Conservation (phyloP, 495 filamentous ascomycete genomes). For the Extremus antarcticus region DNA sequence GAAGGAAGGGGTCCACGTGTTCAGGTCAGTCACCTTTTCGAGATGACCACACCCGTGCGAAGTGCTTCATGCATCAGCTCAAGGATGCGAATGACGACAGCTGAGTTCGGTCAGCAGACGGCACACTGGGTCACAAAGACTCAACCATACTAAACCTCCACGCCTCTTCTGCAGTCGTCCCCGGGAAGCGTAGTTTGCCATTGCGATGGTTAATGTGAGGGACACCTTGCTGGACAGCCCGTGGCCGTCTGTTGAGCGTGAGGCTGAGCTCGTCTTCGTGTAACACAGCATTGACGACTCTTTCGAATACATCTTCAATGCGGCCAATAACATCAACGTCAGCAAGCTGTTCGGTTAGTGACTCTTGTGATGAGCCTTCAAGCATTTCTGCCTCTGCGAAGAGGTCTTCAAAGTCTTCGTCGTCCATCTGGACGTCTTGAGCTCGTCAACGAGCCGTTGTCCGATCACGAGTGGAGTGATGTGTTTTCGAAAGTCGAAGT, state of each 20-base stretch:
- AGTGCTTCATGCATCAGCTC: constrained; percentile 61
- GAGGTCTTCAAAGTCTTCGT: constrained; percentile 22
- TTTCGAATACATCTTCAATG: constrained; percentile 39
- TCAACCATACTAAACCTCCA: constrained; percentile 51
- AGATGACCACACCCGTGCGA: constrained; percentile 48
- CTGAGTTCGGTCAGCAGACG: constrained; percentile 25
- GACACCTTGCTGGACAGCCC: background rate
- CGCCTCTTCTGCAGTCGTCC: constrained; percentile 46
- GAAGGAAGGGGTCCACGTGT: background rate
- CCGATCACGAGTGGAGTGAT: too few species aligned
- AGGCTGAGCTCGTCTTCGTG: constrained; percentile 38
- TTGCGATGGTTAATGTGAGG: background rate
- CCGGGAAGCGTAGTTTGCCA: constrained; percentile 43
- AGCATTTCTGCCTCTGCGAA: constrained; percentile 14
- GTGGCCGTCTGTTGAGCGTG: constrained; percentile 26
- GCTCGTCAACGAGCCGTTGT: too few species aligned
- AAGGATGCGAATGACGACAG: constrained; percentile 55
- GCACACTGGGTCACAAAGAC: background rate
- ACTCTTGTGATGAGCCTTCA: constrained; percentile 21
- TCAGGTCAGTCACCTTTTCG: constrained; percentile 54
- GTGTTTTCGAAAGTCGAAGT: too few species aligned
- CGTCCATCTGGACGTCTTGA: background rate
- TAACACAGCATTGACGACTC: constrained; percentile 39
- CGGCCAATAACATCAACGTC: background rate
- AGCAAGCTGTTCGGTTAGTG: constrained; percentile 11